phyloP scores from a whole-genome alignment of 148 eudicot species.

The Camellia japonica region DNA sequence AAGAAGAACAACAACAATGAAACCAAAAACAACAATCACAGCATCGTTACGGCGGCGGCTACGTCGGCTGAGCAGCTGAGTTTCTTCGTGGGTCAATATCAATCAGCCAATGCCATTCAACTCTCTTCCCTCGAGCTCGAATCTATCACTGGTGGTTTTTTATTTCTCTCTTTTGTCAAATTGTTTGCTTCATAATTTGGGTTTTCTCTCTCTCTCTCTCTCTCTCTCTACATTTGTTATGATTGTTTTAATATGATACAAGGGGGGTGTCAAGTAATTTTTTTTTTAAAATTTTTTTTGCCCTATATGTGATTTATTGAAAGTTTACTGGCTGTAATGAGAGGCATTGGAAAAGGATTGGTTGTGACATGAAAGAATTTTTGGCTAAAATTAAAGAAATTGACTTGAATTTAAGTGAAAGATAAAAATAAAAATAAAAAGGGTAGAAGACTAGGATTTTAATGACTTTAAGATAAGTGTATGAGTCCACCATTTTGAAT shows the following conservation, averaged over 20 bases:
- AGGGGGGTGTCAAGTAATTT: not conserved
- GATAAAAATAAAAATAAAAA: no score
- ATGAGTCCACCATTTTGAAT: not conserved
- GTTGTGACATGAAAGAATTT: not conserved
- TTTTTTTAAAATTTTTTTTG: not conserved
- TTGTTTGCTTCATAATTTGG: not conserved
- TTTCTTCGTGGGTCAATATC: conserved; percentile 58
- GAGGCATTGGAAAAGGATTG: not conserved
- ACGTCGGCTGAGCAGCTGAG: conserved; percentile 50
- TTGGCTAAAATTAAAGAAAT: not conserved
- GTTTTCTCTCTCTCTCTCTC: not conserved
- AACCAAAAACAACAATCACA: not conserved
- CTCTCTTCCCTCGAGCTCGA: conserved; percentile 83
- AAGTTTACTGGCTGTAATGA: not conserved
- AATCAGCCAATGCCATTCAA: conserved; percentile 53
- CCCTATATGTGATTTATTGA: not conserved
- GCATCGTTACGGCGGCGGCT: conserved; percentile 7
- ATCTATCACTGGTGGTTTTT: conserved; percentile 48
- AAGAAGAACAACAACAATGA: conserved; percentile 2
- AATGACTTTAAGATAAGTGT: no score
- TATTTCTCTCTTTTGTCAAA: not conserved
- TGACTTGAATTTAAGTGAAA: not conserved
- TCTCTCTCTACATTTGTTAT: not conserved
- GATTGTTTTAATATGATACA: not conserved
- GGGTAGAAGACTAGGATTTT: no score